Evolutionary conservation across 148 eudicot species (phyloP).

Genomic region (Cornus suecica): DNA sequence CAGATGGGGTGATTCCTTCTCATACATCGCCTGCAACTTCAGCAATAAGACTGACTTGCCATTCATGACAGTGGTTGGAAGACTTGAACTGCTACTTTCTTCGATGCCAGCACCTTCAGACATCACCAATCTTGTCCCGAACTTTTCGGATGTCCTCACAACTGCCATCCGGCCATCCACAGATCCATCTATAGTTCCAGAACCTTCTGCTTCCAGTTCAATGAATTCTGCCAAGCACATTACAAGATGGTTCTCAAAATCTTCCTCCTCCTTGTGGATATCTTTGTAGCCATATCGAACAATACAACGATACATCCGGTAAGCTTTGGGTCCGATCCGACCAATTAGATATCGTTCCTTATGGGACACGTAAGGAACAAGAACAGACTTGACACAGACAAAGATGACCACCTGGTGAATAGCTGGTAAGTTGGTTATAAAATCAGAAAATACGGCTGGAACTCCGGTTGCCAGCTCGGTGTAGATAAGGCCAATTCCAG

Average conservation of each 20-base stretch:
- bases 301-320: constrained; percentile 46
- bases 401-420: constrained; percentile 50
- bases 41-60: constrained; percentile 30
- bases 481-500: constrained; percentile 53
- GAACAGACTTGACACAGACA: constrained; percentile 42
- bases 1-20: constrained; percentile 22
- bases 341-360: constrained; percentile 49
- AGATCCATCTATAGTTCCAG: constrained; percentile 10
- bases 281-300: constrained; percentile 55
- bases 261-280: constrained; percentile 28
- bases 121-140: constrained; percentile 39
- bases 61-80: neutral
- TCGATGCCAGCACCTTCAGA: constrained; percentile 7
- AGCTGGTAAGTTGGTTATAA: constrained; percentile 50
- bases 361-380: constrained; percentile 39
- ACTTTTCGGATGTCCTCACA: constrained; percentile 40
- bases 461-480: constrained; percentile 43
- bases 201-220: constrained; percentile 43
- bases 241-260: constrained; percentile 42
- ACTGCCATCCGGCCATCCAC: constrained; percentile 44
- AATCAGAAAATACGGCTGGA: constrained; percentile 46
- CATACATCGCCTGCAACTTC: constrained; percentile 25
- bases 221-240: constrained; percentile 49
- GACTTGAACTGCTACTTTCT: constrained; percentile 11
- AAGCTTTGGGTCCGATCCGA: constrained; percentile 42